Evolutionary conservation across 208 protist species (phyloP).

Genomic region (Lotmaria passim): DNA sequence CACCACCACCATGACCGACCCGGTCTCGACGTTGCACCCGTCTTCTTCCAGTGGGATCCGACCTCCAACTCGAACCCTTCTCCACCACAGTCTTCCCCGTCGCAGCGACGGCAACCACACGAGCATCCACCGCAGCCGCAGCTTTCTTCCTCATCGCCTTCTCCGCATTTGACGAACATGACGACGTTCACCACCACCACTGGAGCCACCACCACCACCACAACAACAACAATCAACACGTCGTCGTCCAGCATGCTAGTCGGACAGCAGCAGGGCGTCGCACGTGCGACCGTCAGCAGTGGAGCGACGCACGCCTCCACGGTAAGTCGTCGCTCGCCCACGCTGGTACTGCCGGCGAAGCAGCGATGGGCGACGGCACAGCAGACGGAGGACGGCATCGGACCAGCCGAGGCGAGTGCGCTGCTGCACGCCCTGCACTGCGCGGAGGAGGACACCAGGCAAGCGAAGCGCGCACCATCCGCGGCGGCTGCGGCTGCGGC

Average conservation of each 20-base stretch:
- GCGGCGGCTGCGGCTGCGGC: not conserved
- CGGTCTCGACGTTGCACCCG: not conserved
- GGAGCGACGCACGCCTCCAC: conserved; percentile 1
- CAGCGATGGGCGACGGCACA: too few species aligned
- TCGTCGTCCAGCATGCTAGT: conserved; percentile 11
- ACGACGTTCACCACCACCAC: conserved; percentile 15
- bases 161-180: conserved; percentile 29
- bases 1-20: not conserved
- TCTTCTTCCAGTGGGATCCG: conserved; percentile 73
- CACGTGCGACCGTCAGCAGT: not conserved
- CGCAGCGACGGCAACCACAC: conserved; percentile 8
- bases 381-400: not conserved
- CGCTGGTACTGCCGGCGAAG: conserved; percentile 20
- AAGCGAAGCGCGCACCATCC: not conserved
- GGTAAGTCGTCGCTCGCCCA: conserved; percentile 24
- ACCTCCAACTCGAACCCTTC: conserved; percentile 52
- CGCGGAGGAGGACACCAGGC: conserved; percentile 11
- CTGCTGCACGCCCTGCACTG: conserved; percentile 32
- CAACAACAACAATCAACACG: conserved; percentile 4
- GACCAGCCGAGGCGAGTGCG: conserved; percentile 25
- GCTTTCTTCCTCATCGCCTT: conserved; percentile 29
- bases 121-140: not conserved
- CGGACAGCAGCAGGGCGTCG: not conserved
- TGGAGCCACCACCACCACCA: conserved; percentile 9
- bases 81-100: not conserved